Percentiles rank a stretch among this genome's conserved stretches.
These are phyloP conservation scores for Wickerhamomyces canadensis DNA, from an alignment of 805 yeast species.

Conservation along the genomic window DNA sequence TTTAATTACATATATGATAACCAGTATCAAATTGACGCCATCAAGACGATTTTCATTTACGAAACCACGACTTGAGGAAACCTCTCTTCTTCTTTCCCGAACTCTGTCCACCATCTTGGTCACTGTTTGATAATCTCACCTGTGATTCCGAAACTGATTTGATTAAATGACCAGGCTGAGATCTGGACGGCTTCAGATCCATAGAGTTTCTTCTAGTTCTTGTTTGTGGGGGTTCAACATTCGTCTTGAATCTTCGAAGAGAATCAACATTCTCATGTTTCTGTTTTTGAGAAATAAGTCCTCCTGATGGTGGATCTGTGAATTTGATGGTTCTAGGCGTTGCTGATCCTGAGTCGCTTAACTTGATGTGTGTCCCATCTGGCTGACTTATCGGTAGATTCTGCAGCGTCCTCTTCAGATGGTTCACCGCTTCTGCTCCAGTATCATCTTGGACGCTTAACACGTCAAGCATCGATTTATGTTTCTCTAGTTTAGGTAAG, in stretches of 20 bases:
- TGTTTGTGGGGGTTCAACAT: constrained; percentile 3
- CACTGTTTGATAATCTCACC: neutral
- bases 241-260: constrained; percentile 8
- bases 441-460: constrained; percentile 4
- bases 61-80: neutral
- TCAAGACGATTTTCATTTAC: neutral
- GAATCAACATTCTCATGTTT: neutral
- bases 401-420: constrained; percentile 4
- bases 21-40: too few relatives aligned
- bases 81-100: constrained; percentile 3
- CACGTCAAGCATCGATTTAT: constrained; percentile 23
- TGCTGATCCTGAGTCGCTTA: neutral
- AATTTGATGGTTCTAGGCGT: constrained; percentile 9
- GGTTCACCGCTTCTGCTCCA: neutral
- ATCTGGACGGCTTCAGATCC: constrained; percentile 7
- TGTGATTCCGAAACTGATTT: constrained; percentile 13
- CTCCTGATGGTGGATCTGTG: constrained; percentile 6
- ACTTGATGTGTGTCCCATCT: too few relatives aligned
- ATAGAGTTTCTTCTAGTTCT: neutral
- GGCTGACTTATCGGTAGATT: neutral
- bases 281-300: constrained; percentile 1
- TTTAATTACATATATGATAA: too few relatives aligned
- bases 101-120: neutral
- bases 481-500: constrained; percentile 18
- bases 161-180: constrained; percentile 7